Conservation (phyloP, 352 stramenopile species). For the Pythium sukuiense region DNA sequence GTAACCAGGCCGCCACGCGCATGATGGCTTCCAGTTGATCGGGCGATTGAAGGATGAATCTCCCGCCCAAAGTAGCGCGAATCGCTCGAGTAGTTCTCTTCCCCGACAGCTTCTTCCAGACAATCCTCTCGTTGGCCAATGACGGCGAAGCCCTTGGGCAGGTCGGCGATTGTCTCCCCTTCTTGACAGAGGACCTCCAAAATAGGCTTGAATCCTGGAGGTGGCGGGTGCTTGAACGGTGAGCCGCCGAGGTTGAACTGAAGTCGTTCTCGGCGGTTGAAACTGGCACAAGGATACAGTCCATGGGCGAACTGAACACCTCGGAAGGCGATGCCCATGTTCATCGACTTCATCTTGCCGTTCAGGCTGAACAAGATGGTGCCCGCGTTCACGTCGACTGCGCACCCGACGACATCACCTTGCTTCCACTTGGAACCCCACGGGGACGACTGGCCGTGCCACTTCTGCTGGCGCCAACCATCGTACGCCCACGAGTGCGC, state of each 20-base stretch:
- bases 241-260: constrained; percentile 87
- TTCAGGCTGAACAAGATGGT: constrained; percentile 93
- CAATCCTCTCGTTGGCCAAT: constrained; percentile 82
- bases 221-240: constrained; percentile 74
- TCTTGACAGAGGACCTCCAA: constrained; percentile 61
- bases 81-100: constrained; percentile 83
- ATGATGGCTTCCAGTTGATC: constrained; percentile 49
- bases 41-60: constrained; percentile 70
- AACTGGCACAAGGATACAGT: constrained; percentile 86
- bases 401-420: constrained; percentile 91
- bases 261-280: constrained; percentile 84
- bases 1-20: constrained; percentile 23
- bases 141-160: constrained; percentile 71
- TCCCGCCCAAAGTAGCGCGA: constrained; percentile 79
- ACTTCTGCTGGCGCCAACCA: constrained; percentile 90
- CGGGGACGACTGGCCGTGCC: constrained; percentile 86
- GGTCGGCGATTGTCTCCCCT: constrained; percentile 37
- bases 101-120: constrained; percentile 79
- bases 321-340: constrained; percentile 87
- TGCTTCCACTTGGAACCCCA: constrained; percentile 91
- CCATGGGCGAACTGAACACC: constrained; percentile 79
- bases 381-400: constrained; percentile 83
- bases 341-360: constrained; percentile 83
- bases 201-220: constrained; percentile 78
- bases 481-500: constrained; percentile 93